Conservation (phyloP, 2,329 filamentous ascomycete species). For the Apiospora phragmitis region DNA sequence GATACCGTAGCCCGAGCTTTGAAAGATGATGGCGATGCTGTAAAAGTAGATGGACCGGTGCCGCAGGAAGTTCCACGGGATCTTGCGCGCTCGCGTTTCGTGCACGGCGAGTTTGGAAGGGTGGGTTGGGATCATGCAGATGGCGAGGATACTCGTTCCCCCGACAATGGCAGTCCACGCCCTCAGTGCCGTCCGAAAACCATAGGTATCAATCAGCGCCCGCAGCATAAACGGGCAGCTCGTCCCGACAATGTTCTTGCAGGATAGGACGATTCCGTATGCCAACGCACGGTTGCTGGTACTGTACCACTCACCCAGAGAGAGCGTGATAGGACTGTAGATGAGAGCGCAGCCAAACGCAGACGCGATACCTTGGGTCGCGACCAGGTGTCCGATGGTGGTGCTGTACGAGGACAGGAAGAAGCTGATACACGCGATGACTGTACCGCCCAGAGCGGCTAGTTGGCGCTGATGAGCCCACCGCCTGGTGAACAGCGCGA, state of each 20-base stretch:
- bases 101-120: conserved; percentile 41
- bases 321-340: conserved; percentile 44
- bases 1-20: conserved; percentile 63
- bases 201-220: conserved; percentile 48
- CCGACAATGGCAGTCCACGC: conserved; percentile 50
- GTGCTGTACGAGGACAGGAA: conserved; percentile 17
- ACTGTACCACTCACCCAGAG: conserved; percentile 62
- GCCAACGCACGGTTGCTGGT: conserved; percentile 54
- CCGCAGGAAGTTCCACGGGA: conserved; percentile 52
- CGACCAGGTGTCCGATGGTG: conserved; percentile 45
- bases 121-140: conserved; percentile 46
- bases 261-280: conserved; percentile 64
- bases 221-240: conserved; percentile 54
- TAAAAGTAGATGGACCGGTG: conserved; percentile 58
- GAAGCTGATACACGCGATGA: conserved; percentile 13
- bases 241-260: conserved; percentile 52
- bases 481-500: neutral
- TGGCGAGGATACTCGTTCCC: conserved; percentile 30
- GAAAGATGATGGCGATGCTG: conserved; percentile 56
- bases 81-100: conserved; percentile 33
- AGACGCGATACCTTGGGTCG: conserved; percentile 63
- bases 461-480: neutral
- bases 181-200: conserved; percentile 53
- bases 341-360: conserved; percentile 57
- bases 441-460: conserved; percentile 31